Base-by-base conservation (phyloP, 2,329 filamentous ascomycete species). In the Fusarium nematophilum region DNA sequence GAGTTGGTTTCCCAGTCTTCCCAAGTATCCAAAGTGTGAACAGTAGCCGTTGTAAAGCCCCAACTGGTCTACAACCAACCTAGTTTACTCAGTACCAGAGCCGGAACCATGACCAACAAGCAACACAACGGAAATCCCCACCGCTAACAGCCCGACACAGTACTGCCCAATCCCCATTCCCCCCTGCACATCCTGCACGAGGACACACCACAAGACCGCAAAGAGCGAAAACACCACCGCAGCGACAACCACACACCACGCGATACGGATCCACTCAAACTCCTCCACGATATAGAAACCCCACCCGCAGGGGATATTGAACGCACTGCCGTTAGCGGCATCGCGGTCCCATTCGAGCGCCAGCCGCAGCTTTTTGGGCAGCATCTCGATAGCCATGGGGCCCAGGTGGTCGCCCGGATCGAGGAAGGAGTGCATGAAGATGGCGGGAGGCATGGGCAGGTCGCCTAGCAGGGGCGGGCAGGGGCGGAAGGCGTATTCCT, bases 211-310 rank as follows among this genome's bases (percentile, higher is more conserved):
- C 9, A 31, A 15, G 9, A 53, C 31, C 6, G 50, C 40, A 13
- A 53, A 33, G 4, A 37, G 7, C 1, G 42, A 46, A 25, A 23
- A 23, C 15, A 23, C 23, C 3, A 53, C 18, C 25, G 44, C 14
- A 17, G 25, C 14, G 14, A 18, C 9, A 26, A 39, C 9, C 23
- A 15, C n/a, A n/a, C n/a, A 33, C 42, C 30, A 47, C 6, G 21
- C 23, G 8, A 29, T 34, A 3, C 33, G 10, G 11, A 9, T 7
- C 42, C 42, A 53, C 7, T 53, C 33, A 15, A 53, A 23, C 2
- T 39, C 42, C 27, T 53, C 50, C 5, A 47, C 34, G 15, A 53
- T 47, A 10, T 47, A 42, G n/a, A 53, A 53, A 9, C 50, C 50
- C 50, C 50, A 53, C 6, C 34, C 50, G 10, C 14, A 11, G n/a